Conservation (phyloP, 139 green algal genomes). For the Chlamydomonas sp. region DNA sequence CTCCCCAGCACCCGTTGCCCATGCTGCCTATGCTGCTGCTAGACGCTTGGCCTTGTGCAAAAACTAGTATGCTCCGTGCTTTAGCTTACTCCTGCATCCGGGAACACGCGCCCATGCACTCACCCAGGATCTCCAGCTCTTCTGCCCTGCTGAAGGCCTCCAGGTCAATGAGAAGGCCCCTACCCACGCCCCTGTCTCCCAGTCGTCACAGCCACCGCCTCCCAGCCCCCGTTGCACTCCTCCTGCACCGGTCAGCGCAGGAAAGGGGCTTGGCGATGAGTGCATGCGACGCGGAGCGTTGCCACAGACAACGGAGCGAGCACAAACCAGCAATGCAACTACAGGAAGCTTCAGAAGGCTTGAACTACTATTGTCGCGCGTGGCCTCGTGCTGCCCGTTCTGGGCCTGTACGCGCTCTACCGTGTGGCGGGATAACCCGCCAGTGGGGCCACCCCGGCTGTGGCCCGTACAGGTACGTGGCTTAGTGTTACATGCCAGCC, state of each 20-base stretch:
- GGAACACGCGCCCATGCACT: not conserved
- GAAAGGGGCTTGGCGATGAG: not conserved
- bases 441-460: not conserved
- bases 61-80: too few relatives aligned
- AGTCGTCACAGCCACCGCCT: constrained; percentile 71
- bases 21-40: too few relatives aligned
- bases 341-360: too few relatives aligned
- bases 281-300: not conserved
- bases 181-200: constrained; percentile 56
- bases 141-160: constrained; percentile 84
- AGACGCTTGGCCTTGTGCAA: too few relatives aligned
- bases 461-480: constrained; percentile 3
- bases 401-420: too few relatives aligned
- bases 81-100: not conserved
- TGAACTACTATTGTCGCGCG: too few relatives aligned
- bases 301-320: too few relatives aligned
- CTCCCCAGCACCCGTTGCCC: too few relatives aligned
- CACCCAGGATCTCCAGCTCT: constrained; percentile 76
- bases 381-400: too few relatives aligned
- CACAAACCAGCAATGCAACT: too few relatives aligned
- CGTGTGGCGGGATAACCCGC: too few relatives aligned
- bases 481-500: too few relatives aligned
- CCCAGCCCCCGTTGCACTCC: constrained; percentile 79
- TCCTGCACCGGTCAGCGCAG: constrained; percentile 60
- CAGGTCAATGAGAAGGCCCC: constrained; percentile 69